A percentile compares a stretch with the other conserved stretches of the same genome.
Evolutionary conservation across 371 early-diverging fungal species (phyloP).

Genomic region (Circinella umbellata): DNA sequence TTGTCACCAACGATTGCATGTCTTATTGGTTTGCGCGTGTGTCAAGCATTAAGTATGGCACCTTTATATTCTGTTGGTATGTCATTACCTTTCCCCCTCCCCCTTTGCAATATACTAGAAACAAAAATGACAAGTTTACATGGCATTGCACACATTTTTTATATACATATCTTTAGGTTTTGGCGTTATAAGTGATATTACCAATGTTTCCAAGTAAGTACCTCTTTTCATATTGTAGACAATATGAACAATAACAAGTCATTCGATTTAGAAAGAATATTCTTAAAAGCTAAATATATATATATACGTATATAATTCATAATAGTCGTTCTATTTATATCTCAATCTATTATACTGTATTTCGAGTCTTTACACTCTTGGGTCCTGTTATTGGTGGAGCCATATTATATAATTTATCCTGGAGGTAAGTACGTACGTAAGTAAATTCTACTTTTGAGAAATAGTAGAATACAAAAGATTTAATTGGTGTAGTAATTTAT

Average conservation of each 20-base stretch:
- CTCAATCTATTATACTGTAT: neutral
- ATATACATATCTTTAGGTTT: neutral
- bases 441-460: neutral
- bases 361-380: neutral
- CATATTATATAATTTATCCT: neutral
- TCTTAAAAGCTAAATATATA: no score
- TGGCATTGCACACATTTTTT: no score
- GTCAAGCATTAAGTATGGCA: neutral
- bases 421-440: neutral
- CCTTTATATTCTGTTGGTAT: neutral
- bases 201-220: neutral
- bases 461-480: no score
- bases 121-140: no score
- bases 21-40: neutral
- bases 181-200: slow-evolving; percentile 2
- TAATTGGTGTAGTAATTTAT: neutral
- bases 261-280: no score
- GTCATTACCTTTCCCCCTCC: neutral
- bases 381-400: neutral
- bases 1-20: neutral
- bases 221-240: no score
- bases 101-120: neutral
- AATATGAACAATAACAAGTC: no score
- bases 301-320: no score
- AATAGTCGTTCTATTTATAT: neutral